Conservation (phyloP, 768 basidiomycete species). For the Naganishia randhawae region DNA sequence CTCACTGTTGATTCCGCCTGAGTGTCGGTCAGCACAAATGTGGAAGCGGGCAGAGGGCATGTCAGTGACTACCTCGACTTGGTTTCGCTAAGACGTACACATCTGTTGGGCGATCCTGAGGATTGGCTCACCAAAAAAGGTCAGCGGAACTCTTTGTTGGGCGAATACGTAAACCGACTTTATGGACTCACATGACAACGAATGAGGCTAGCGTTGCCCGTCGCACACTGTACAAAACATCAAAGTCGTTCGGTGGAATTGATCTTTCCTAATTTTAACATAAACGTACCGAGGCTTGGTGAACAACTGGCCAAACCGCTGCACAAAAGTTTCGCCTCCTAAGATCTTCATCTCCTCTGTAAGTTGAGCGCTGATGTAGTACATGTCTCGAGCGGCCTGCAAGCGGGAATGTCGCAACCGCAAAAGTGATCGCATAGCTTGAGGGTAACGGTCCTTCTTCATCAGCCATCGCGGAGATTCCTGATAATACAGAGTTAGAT, state of each 20-base stretch:
- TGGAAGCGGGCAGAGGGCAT: not conserved
- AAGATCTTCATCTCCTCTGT: constrained; percentile 47
- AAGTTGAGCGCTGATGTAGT: constrained; percentile 52
- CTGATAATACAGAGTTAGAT: not conserved
- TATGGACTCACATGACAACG: constrained; percentile 47
- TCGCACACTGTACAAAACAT: constrained; percentile 33
- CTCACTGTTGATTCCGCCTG: constrained; percentile 16
- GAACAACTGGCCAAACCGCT: constrained; percentile 51
- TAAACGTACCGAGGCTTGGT: constrained; percentile 46
- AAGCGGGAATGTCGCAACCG: constrained; percentile 50
- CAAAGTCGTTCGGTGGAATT: not conserved
- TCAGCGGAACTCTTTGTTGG: not conserved
- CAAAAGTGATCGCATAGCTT: constrained; percentile 46
- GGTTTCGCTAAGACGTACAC: constrained; percentile 19
- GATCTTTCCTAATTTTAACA: not conserved
- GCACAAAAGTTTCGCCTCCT: constrained; percentile 45
- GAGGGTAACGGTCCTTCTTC: constrained; percentile 50
- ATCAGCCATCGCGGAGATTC: constrained; percentile 52
- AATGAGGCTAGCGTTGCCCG: constrained; percentile 51
- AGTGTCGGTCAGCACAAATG: not conserved
- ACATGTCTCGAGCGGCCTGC: constrained; percentile 53
- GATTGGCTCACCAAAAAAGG: not conserved
- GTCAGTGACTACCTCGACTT: not conserved
- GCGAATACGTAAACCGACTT: not conserved
- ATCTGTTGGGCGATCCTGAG: constrained; percentile 36